phyloP scores from a whole-genome alignment of 2,329 filamentous ascomycete genomes.

The Colletotrichum orchidophilum region DNA sequence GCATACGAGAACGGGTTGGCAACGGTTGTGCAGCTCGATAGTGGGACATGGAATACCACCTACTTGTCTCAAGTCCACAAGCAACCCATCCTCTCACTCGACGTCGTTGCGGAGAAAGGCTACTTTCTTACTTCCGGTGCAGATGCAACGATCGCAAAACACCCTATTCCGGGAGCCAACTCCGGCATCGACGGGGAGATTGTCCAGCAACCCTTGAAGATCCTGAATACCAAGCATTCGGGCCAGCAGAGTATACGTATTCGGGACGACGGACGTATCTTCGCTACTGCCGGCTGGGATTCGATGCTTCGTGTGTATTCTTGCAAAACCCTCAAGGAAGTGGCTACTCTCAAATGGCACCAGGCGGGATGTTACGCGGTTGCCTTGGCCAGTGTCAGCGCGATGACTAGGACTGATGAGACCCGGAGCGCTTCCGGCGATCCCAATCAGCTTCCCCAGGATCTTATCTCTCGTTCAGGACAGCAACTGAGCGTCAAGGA shows the following conservation, averaged over 20 bases:
- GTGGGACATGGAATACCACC: constrained; percentile 56
- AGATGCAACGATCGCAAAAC: constrained; percentile 81
- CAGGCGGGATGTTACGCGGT: constrained; percentile 85
- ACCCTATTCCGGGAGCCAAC: constrained; percentile 64
- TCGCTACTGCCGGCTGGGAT: constrained; percentile 96
- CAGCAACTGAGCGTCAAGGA: constrained; percentile 64
- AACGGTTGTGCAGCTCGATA: constrained; percentile 67
- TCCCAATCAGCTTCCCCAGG: constrained; percentile 8
- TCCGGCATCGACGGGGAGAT: not conserved
- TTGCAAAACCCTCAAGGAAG: constrained; percentile 80
- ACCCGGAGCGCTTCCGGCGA: constrained; percentile 11
- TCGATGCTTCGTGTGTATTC: constrained; percentile 83
- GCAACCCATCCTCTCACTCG: constrained; percentile 84
- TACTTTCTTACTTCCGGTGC: constrained; percentile 84
- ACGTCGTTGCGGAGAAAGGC: constrained; percentile 57
- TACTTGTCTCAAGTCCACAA: constrained; percentile 76
- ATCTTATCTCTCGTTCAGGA: constrained; percentile 12
- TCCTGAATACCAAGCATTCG: constrained; percentile 82
- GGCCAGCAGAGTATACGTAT: constrained; percentile 86
- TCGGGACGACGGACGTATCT: constrained; percentile 82
- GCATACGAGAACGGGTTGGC: constrained; percentile 89
- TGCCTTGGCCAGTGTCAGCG: constrained; percentile 68
- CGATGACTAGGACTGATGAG: constrained; percentile 4
- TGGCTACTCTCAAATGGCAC: constrained; percentile 96
- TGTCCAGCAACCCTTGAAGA: constrained; percentile 62